These are phyloP conservation scores for Silene noctiflora DNA, from an alignment of 179 eudicot species.

Conservation along the genomic window DNA sequence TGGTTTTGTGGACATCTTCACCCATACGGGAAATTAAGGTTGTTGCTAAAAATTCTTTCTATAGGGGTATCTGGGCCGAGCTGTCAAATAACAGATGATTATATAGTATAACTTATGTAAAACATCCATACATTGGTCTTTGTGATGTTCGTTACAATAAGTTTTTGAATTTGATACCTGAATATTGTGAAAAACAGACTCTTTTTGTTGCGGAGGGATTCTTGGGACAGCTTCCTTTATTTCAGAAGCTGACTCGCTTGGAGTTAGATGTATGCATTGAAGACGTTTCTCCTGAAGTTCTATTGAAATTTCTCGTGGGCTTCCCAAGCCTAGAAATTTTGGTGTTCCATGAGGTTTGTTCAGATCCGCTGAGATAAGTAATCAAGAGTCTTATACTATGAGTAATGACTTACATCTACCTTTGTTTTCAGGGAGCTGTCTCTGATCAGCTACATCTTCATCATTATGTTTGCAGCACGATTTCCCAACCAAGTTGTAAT, in stretches of 20 bases:
- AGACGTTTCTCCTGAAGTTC: slow-evolving; percentile 13
- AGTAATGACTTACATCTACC: not conserved
- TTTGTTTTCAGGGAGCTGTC: slow-evolving; percentile 31
- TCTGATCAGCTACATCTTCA: slow-evolving; percentile 6
- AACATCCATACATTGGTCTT: not conserved
- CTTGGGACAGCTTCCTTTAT: slow-evolving; percentile 31
- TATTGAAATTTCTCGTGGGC: slow-evolving; percentile 32
- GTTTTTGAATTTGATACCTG: slow-evolving; percentile 14
- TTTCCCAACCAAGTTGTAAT: slow-evolving; percentile 27
- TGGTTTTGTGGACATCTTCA: no score
- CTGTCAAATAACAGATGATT: no score
- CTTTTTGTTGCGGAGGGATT: slow-evolving; percentile 33
- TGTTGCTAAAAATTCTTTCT: no score
- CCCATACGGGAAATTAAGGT: no score
- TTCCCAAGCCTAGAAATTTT: slow-evolving; percentile 35
- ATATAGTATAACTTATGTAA: no score
- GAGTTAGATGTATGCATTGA: slow-evolving; percentile 30
- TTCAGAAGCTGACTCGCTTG: slow-evolving; percentile 37
- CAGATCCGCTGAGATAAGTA: not conserved
- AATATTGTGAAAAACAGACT: slow-evolving; percentile 23
- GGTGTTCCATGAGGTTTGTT: slow-evolving; percentile 30
- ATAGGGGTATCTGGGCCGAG: no score
- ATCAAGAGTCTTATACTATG: not conserved
- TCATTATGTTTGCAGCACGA: slow-evolving; percentile 22
- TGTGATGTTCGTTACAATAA: not conserved